Conservation (phyloP, 2,329 filamentous ascomycete species). For the Stachybotrys elegans region DNA sequence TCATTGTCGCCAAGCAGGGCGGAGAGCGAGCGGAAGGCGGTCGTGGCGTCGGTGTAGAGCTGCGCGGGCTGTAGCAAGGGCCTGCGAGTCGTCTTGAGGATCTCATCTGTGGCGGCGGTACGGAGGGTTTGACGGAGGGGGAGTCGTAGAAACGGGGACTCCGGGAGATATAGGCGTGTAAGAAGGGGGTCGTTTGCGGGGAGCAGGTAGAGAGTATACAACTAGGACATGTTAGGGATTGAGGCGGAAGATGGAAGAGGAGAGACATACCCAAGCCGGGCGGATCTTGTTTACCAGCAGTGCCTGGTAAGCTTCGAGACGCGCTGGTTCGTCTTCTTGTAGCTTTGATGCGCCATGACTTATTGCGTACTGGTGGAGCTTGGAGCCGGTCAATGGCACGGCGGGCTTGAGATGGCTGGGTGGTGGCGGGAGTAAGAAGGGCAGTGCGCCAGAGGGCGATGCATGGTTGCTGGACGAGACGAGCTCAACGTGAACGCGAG, state of each 20-base stretch:
- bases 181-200: slow-evolving; percentile 65
- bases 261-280: slow-evolving; percentile 68
- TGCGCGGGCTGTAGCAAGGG: slow-evolving; percentile 23
- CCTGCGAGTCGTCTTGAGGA: slow-evolving; percentile 56
- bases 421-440: slow-evolving; percentile 67
- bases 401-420: slow-evolving; percentile 37
- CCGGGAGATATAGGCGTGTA: slow-evolving; percentile 66
- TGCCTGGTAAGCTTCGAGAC: slow-evolving; percentile 71
- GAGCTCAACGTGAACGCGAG: slow-evolving; percentile 60
- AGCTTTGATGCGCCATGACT: slow-evolving; percentile 33
- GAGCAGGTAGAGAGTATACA: slow-evolving; percentile 78
- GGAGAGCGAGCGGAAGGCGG: slow-evolving; percentile 43
- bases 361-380: slow-evolving; percentile 64
- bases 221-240: slow-evolving; percentile 34
- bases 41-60: slow-evolving; percentile 38
- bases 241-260: not conserved
- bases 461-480: slow-evolving; percentile 85
- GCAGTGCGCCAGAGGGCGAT: slow-evolving; percentile 80
- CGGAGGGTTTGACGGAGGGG: slow-evolving; percentile 63
- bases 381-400: slow-evolving; percentile 45
- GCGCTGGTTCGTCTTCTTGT: slow-evolving; percentile 45
- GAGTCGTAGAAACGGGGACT: slow-evolving; percentile 56
- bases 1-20: slow-evolving; percentile 30
- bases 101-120: slow-evolving; percentile 67
- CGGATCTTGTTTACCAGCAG: slow-evolving; percentile 74